Evolutionary conservation across 2,329 filamentous ascomycete genomes (phyloP), one percentile per base, ranked within the genome.

Genomic region (Leptographium radiaticola): DNA sequence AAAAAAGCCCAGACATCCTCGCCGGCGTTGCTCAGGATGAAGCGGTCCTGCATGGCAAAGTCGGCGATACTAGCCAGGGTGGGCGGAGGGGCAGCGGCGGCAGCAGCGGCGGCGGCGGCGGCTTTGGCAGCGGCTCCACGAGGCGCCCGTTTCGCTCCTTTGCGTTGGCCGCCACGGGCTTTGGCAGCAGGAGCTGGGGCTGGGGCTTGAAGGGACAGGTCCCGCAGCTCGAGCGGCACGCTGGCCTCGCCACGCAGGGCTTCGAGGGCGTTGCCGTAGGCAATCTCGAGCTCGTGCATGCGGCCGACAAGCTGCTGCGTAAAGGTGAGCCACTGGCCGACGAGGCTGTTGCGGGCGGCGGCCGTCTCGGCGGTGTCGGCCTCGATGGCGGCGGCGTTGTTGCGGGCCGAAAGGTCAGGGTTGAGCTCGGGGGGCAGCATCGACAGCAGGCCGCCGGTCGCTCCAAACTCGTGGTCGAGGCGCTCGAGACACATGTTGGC

Each of bases 401-500:
- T 11, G 36, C 16, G 11, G 18, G 43, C 15, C 43, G 43, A 30
- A 8, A 10, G 6, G 10, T 25, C 42, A 8, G 42, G 33, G n/a
- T 6, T 13, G 10, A 38, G 13, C 2, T 15, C 38, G 2, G 67
- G 67, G 0, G 79, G 79, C 1, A 83, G 69, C 9, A 81, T 65
- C 18, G 74, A 71, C 44, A 82, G 67, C 18, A 83, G 65, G 2
- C 79, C 79, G 16, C 79, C 79, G 39, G 75, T 74, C 31, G 71
- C 68, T 45, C 71, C 70, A 59, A 75, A 78, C 62, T 81, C 78
- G 61, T 81, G 76, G 58, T 83, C 79, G 8, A 83, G 71, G 2
- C 76, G 68, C 66, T 81, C 78, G 7, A 83, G 73, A 51, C 78
- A 76, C 55, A 75, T 71, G 61, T 82, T 81, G 56, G 79, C 77